Evolutionary conservation across 2,329 filamentous ascomycete genomes (phyloP).

Genomic region (Colletotrichum tropicale): DNA sequence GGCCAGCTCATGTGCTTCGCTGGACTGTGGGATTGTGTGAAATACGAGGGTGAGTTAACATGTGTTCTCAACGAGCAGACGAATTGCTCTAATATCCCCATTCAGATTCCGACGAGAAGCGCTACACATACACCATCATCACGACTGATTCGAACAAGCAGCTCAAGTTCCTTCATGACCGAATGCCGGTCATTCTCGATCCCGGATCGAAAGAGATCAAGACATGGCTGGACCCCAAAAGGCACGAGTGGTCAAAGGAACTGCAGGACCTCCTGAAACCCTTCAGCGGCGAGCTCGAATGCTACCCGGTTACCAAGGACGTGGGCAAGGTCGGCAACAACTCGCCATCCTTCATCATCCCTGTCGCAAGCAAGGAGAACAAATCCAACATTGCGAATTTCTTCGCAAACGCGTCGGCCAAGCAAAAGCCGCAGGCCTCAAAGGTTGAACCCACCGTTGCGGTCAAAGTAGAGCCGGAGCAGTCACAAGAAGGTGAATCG

Average conservation of each 20-base stretch:
- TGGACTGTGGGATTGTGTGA: conserved; percentile 88
- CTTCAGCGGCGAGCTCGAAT: conserved; percentile 78
- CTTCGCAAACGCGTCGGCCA: conserved; percentile 63
- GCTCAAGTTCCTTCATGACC: conserved; percentile 85
- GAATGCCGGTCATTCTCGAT: conserved; percentile 94
- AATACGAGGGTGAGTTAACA: conserved; percentile 68
- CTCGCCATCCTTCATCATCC: conserved; percentile 81
- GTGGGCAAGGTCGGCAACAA: conserved; percentile 96
- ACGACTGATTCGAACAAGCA: conserved; percentile 87
- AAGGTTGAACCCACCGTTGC: conserved; percentile 7
- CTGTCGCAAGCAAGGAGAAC: conserved; percentile 83
- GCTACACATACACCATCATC: conserved; percentile 92
- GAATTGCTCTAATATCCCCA: not conserved
- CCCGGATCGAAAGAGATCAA: conserved; percentile 72
- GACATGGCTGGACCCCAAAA: conserved; percentile 79
- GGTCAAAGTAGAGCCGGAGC: conserved; percentile 22
- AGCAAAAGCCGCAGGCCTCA: conserved; percentile 28
- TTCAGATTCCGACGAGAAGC: conserved; percentile 64
- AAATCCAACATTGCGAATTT: conserved; percentile 95
- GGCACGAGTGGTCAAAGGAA: conserved; percentile 76
- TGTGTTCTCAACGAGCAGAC: not conserved
- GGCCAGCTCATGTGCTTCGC: conserved; percentile 87
- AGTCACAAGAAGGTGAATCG: conserved; percentile 2
- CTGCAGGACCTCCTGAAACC: conserved; percentile 82
- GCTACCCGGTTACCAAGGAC: conserved; percentile 85